phyloP scores from a whole-genome alignment of 805 yeast species.

The Hanseniaspora lachancei region DNA sequence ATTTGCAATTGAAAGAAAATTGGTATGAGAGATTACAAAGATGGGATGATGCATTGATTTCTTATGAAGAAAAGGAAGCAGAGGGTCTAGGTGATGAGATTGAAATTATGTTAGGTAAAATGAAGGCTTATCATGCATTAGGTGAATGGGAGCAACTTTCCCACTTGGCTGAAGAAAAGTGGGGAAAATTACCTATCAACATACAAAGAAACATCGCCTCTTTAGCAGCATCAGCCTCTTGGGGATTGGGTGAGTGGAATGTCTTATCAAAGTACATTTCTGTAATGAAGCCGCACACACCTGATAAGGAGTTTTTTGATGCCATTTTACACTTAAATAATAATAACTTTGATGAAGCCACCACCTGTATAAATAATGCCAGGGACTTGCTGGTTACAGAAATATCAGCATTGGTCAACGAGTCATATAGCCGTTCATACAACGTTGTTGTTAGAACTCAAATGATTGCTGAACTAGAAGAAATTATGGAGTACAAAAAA shows the following conservation, averaged over 20 bases:
- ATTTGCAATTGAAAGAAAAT: constrained; percentile 81
- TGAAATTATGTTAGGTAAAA: constrained; percentile 91
- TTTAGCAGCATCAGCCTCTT: constrained; percentile 94
- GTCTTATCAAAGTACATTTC: constrained; percentile 81
- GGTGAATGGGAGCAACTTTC: constrained; percentile 96
- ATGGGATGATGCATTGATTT: constrained; percentile 94
- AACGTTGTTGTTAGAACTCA: constrained; percentile 94
- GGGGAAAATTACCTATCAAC: constrained; percentile 65
- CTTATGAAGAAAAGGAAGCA: constrained; percentile 68
- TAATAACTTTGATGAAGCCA: constrained; percentile 72
- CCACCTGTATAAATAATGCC: constrained; percentile 65
- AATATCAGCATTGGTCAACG: constrained; percentile 85
- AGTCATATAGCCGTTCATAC: constrained; percentile 91
- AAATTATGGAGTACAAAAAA: constrained; percentile 76
- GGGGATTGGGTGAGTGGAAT: constrained; percentile 98
- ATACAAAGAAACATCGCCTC: constrained; percentile 81
- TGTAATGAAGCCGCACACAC: constrained; percentile 83
- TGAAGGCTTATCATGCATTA: constrained; percentile 95
- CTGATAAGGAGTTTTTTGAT: constrained; percentile 88
- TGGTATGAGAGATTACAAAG: constrained; percentile 95
- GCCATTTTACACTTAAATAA: constrained; percentile 79
- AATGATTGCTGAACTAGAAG: constrained; percentile 93
- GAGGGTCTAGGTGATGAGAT: constrained; percentile 40
- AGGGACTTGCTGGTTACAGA: constrained; percentile 85
- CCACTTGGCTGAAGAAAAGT: constrained; percentile 70